Evolutionary conservation across 768 basidiomycete genomes (phyloP).

Genomic region (Tulasnella sp.): DNA sequence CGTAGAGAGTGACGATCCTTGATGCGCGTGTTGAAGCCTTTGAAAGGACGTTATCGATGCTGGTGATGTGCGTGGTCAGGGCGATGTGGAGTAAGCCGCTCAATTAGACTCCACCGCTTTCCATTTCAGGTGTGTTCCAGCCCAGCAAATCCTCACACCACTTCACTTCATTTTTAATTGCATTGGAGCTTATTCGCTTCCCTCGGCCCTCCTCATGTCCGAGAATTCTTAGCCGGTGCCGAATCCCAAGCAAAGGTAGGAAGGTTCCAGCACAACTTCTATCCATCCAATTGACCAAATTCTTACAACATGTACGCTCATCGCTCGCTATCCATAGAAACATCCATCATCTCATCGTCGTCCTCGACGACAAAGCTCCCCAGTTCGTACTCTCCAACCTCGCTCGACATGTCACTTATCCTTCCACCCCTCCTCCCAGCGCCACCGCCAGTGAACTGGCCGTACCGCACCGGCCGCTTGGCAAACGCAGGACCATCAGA

Average conservation of each 20-base stretch:
- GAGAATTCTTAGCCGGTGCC: neutral
- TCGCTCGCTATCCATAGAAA: slow-evolving; percentile 20
- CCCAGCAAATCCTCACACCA: neutral
- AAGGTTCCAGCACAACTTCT: neutral
- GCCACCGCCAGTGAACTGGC: slow-evolving; percentile 42
- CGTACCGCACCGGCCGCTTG: slow-evolving; percentile 51
- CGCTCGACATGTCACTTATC: slow-evolving; percentile 52
- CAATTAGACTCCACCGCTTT: neutral
- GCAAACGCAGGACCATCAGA: slow-evolving; percentile 61
- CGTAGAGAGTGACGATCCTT: neutral
- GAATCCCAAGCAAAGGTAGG: neutral
- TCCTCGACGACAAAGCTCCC: slow-evolving; percentile 84
- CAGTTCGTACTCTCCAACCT: slow-evolving; percentile 66
- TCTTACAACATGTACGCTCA: neutral
- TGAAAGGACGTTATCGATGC: neutral
- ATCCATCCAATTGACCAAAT: neutral
- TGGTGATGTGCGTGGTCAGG: neutral
- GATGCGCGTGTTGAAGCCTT: neutral
- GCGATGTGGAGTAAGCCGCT: neutral
- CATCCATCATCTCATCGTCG: slow-evolving; percentile 55
- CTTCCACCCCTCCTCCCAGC: slow-evolving; percentile 42
- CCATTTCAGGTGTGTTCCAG: neutral
- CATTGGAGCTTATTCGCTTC: neutral
- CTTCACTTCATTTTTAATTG: neutral
- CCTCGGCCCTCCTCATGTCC: neutral